Percentiles rank a stretch among this genome's conserved stretches.
phyloP scores from a whole-genome alignment of 2,329 filamentous ascomycete species.

The Microascus cirrosus region DNA sequence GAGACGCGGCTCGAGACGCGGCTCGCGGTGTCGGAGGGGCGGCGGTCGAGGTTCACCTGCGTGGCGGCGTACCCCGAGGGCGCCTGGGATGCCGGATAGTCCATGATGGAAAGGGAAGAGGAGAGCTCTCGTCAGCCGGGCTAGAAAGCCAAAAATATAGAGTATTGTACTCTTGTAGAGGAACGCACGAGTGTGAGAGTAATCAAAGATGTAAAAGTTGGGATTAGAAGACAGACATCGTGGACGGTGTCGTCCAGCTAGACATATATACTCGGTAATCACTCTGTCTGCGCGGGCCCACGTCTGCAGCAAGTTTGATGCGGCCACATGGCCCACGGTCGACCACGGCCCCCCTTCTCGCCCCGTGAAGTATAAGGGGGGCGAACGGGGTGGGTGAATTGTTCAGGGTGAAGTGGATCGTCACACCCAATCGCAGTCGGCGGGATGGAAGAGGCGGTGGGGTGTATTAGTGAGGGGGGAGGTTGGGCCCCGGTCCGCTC shows the following conservation, averaged over 20 bases:
- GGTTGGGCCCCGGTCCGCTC: too few species aligned
- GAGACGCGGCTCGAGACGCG: neutral
- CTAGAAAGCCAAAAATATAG: neutral
- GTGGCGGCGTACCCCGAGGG: neutral
- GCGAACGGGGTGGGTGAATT: neutral
- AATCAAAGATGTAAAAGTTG: neutral
- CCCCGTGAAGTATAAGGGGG: neutral
- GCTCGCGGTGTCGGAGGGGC: neutral
- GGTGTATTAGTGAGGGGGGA: too few species aligned
- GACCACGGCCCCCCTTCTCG: neutral
- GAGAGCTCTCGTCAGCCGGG: neutral
- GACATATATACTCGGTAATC: neutral
- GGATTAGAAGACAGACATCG: neutral
- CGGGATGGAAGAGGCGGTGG: too few species aligned
- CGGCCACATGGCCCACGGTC: neutral
- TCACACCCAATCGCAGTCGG: too few species aligned
- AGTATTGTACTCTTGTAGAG: neutral
- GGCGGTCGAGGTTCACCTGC: neutral
- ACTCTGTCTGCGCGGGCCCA: neutral
- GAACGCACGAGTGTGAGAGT: neutral
- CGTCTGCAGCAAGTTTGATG: neutral
- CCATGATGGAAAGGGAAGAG: neutral
- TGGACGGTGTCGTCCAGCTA: neutral
- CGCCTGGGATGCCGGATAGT: neutral
- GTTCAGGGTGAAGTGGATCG: neutral